Evolutionary conservation across 306 rosid species (phyloP), one percentile per base, ranked within the genome.

Genomic region (Biancaea sappan): DNA sequence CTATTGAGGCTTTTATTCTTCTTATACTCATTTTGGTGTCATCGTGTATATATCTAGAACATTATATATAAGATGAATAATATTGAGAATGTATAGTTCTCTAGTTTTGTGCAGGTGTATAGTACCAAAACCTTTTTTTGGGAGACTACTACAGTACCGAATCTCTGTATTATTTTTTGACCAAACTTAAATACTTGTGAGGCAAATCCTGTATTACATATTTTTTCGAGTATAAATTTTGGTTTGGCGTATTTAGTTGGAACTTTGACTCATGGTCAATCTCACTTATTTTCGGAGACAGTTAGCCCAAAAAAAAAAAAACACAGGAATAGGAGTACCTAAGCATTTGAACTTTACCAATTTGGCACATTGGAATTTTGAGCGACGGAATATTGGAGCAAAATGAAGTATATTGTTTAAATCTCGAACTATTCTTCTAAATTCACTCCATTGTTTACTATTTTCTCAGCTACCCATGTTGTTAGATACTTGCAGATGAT

Each of bases 51-150:
- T 77, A 73, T 40, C 16, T 52, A 4, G 15, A 32, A 35, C 21
- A 6, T 38, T n/a, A 22, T 22, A 57, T 12, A 75, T 43, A 57
- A 73, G 47, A 50, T 56, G 6, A 74, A 58, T 62, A 65, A 53
- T 74, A 43, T 18, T 16, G 50, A 60, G 67, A 54, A 60, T 86
- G 77, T 80, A 59, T 66, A 80, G 80, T 16, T 71, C 35, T 28
- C 61, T 80, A 63, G 75, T 73, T 66, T 75, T 77, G 58, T 18
- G 24, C 43, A 58, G 73, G 50, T 73, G 80, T 71, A 73, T 50
- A 83, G 82, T 26, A 50, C 66, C 48, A 16, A 58, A 79, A 14
- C 60, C 13, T 25, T 24, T 54, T 25, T 54, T 21, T 13, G 9
- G 4, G 26, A 34, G 61, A 13, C 34, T 25, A 12, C 18, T 54